Conservation (phyloP, 495 filamentous ascomycete genomes). For the Hypoxylon subgilvum region DNA sequence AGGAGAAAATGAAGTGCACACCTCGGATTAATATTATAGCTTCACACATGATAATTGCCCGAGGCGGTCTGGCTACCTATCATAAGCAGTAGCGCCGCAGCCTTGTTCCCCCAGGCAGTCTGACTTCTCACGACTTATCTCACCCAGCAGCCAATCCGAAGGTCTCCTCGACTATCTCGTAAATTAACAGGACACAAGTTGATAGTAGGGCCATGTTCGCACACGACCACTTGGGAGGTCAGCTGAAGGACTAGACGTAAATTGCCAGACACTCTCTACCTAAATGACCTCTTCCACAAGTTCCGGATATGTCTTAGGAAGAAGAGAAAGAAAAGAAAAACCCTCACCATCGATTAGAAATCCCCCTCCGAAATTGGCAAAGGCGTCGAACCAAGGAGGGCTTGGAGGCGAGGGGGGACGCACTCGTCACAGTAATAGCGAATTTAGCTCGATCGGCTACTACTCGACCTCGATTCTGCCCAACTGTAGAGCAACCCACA, state of each 20-base stretch:
- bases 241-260: conserved; percentile 19
- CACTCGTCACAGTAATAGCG: conserved; percentile 32
- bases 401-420: conserved; percentile 15
- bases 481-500: conserved; percentile 26
- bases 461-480: conserved; percentile 13
- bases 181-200: conserved; percentile 31
- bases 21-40: conserved; percentile 29
- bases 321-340: too few relatives aligned
- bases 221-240: conserved; percentile 18
- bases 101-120: conserved; percentile 27
- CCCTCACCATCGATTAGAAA: conserved; percentile 13
- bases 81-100: conserved; percentile 36
- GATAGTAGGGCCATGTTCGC: conserved; percentile 23
- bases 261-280: conserved; percentile 27
- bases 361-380: conserved; percentile 14
- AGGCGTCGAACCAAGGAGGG: conserved; percentile 19
- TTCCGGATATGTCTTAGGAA: conserved; percentile 24
- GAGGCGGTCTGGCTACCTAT: conserved; percentile 17
- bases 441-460: conserved; percentile 22
- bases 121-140: conserved; percentile 22
- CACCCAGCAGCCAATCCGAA: conserved; percentile 22
- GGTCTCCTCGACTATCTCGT: conserved; percentile 19
- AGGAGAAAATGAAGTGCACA: conserved; percentile 35
- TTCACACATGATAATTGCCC: conserved; percentile 31
- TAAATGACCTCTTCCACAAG: conserved; percentile 29